A percentile compares a stretch with the other conserved stretches of the same genome.
These are phyloP conservation scores for Rhododendron ferrugineum DNA, from an alignment of 148 eudicot species.

Conservation along the genomic window DNA sequence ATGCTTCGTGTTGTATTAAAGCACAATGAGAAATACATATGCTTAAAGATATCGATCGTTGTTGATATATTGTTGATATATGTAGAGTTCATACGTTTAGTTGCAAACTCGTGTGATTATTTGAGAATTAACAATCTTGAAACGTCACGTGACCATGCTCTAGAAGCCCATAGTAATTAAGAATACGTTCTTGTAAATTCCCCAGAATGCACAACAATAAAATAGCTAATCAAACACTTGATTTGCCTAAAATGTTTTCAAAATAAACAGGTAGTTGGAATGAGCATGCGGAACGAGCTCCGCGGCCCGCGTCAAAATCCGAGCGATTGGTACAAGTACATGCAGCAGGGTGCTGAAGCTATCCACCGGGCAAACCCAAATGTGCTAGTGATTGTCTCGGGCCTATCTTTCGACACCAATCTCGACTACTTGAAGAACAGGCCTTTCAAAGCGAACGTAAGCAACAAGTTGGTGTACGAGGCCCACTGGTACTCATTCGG, in stretches of 20 bases:
- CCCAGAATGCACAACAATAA: not conserved
- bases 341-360: constrained; percentile 20
- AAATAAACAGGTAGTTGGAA: constrained; percentile 6
- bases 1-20: too few species aligned
- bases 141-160: too few species aligned
- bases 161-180: too few species aligned
- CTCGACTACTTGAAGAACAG: constrained; percentile 22
- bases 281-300: constrained; percentile 24
- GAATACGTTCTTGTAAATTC: not conserved
- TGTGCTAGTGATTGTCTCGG: constrained; percentile 33
- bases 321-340: constrained; percentile 13
- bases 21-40: too few species aligned
- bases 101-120: too few species aligned
- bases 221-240: not conserved
- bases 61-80: too few species aligned
- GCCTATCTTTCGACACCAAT: constrained; percentile 23
- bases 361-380: constrained; percentile 32
- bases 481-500: constrained; percentile 45
- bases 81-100: not conserved
- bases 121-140: too few species aligned
- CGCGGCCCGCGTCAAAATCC: constrained; percentile 6
- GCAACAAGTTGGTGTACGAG: constrained; percentile 38
- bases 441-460: constrained; percentile 12
- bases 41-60: too few species aligned
- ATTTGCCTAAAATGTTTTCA: not conserved